Evolutionary conservation across 2,329 filamentous ascomycete species (phyloP).

Genomic region (Cladophialophora yegresii): DNA sequence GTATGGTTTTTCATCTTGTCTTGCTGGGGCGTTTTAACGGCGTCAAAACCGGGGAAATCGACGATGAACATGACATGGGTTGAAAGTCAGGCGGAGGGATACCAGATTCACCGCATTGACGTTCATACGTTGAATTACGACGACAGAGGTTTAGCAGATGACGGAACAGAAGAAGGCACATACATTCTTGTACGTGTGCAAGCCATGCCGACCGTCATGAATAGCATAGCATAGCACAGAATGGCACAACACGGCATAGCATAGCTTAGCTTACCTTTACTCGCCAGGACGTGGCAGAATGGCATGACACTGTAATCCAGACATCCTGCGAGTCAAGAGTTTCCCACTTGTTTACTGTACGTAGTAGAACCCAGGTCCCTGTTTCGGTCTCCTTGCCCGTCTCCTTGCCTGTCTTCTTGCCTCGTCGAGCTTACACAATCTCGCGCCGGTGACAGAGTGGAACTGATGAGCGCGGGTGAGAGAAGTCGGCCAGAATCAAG

Average conservation of each 20-base stretch:
- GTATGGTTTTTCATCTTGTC: not conserved
- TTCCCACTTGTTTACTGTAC: not conserved
- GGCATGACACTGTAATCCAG: not conserved
- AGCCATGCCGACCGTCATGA: not conserved
- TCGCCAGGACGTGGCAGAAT: not conserved
- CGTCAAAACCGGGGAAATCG: not conserved
- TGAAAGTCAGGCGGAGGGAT: not conserved
- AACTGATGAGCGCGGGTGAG: too few species aligned
- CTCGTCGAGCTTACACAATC: too few species aligned
- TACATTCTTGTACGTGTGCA: not conserved
- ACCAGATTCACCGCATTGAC: not conserved
- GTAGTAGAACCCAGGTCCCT: too few species aligned
- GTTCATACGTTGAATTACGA: not conserved
- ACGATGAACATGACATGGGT: not conserved
- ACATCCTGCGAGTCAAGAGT: not conserved
- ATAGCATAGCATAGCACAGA: not conserved
- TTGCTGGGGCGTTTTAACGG: not conserved
- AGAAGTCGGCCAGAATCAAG: too few species aligned
- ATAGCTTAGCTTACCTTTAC: not conserved
- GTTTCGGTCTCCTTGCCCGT: too few species aligned
- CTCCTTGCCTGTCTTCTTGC: too few species aligned
- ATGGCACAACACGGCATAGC: not conserved
- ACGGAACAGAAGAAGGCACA: not conserved
- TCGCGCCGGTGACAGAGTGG: too few species aligned
- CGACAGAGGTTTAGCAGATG: not conserved